Base-by-base conservation (phyloP, 2,329 filamentous ascomycete genomes). In the Trichoderma polysporum region DNA sequence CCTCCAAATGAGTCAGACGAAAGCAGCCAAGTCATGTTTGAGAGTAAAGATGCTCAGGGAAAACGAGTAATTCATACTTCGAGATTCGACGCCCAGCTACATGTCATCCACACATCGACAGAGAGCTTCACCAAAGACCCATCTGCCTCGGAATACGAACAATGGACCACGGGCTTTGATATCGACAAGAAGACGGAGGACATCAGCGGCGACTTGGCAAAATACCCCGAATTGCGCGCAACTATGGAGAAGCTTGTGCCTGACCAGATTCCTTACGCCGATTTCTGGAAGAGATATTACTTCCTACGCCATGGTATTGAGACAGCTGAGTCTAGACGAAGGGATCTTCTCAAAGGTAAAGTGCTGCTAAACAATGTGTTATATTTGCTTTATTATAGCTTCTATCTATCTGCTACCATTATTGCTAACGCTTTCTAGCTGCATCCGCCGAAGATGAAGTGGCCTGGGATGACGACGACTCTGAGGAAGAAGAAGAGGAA, bases 211-310 rank as follows among this genome's bases (percentile, higher is more conserved):
- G 93, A 99, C 78, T 78, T 99, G 71, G 89, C 94, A 71, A 92
- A 91, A 76, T 97, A 97, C 74, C 87, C 90, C 10, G 94, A 98
- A 79, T 81, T 99, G 73, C 85, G 94, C 72, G 80, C 85, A 29
- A 93, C 93, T 0, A 98, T 99, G 94, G 95, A 97, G 85, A 93
- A 91, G 81, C 82, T 97, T 65, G 95, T 99, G n/a, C 95, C 95
- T 1, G 93, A 94, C 78, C 87, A 88, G 72, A 92, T 97, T n/a
- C 86, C 94, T 37, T 99, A 99, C 74, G 85, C 83, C 61, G 87
- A 91, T 61, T 99, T 99, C 77, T 99, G 95, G 94, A 91, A 87
- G 76, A 86, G 95, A 66, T 99, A 99, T 79, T 98, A 98, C 78
- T 99, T 97, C 82, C 81, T 98, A 70, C 86, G 94, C 74, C 91